Conservation (phyloP, 176 grass and related monocot species). For the Melocanna baccifera region DNA sequence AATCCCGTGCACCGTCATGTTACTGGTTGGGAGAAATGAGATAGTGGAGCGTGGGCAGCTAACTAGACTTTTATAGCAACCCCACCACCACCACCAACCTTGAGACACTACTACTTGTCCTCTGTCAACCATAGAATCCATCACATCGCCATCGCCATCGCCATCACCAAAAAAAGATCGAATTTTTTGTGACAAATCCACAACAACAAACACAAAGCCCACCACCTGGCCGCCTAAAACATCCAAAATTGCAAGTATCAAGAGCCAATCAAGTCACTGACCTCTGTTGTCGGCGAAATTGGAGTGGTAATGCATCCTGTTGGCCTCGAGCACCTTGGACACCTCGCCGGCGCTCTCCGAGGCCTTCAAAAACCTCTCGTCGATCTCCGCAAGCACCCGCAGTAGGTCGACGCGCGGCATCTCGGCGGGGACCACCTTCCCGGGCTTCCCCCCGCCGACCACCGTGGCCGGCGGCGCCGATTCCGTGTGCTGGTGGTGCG, state of each 20-base stretch:
- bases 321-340: slow-evolving; percentile 84
- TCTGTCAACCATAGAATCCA: slow-evolving; percentile 43
- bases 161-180: slow-evolving; percentile 20
- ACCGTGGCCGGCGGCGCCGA: slow-evolving; percentile 59
- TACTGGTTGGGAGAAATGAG: neutral
- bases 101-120: slow-evolving; percentile 25
- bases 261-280: slow-evolving; percentile 40
- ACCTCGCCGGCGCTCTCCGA: slow-evolving; percentile 82
- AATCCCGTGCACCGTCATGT: neutral
- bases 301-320: slow-evolving; percentile 98
- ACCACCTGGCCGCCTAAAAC: slow-evolving; percentile 14
- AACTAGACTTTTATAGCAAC: slow-evolving; percentile 10
- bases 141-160: slow-evolving; percentile 28
- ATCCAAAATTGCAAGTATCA: slow-evolving; percentile 17
- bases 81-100: slow-evolving; percentile 30
- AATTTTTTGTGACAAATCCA: slow-evolving; percentile 1
- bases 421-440: slow-evolving; percentile 47
- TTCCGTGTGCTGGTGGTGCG: slow-evolving; percentile 78
- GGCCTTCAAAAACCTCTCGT: slow-evolving; percentile 76
- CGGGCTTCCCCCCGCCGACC: slow-evolving; percentile 40
- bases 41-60: slow-evolving; percentile 28
- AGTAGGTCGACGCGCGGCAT: slow-evolving; percentile 51
- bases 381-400: slow-evolving; percentile 65
- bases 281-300: slow-evolving; percentile 88
- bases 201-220: neutral